Evolutionary conservation across 495 filamentous ascomycete species (phyloP).

Genomic region (Pseudoneurospora amorphoporcata): DNA sequence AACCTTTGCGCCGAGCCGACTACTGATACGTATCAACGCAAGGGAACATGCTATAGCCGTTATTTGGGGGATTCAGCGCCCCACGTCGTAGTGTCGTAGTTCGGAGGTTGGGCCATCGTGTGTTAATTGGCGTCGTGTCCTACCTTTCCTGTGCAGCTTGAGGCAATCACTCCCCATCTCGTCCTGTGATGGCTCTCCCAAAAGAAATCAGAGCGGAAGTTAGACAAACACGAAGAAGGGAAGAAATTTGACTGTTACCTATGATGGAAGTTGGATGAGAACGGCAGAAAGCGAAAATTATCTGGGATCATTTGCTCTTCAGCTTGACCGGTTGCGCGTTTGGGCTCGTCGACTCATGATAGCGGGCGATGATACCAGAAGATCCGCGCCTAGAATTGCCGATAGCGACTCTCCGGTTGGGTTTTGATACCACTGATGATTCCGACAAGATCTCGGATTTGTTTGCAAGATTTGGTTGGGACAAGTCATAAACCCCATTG

Average conservation of each 20-base stretch:
- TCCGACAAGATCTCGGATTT: not conserved
- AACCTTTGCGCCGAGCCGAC: not conserved
- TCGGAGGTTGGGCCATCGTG: not conserved
- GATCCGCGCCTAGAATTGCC: not conserved
- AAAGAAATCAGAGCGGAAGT: not conserved
- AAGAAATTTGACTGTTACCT: not conserved
- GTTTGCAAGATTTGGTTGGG: not conserved
- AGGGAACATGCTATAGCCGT: not conserved
- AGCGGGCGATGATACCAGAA: not conserved
- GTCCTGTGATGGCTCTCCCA: not conserved
- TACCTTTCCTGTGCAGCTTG: not conserved
- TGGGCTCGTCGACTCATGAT: not conserved
- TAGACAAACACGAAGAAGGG: not conserved
- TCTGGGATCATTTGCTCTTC: not conserved
- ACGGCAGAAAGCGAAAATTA: not conserved
- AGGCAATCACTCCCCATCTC: not conserved
- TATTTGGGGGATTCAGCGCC: not conserved
- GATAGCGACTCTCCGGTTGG: not conserved
- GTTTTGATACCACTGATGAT: not conserved
- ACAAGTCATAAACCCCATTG: not conserved
- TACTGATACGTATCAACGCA: not conserved
- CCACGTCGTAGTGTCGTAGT: not conserved
- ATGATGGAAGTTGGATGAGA: not conserved
- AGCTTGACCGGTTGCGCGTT: not conserved
- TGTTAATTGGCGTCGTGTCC: not conserved